These are phyloP conservation scores for Metarhizium rileyi DNA, from an alignment of 2,329 filamentous ascomycete genomes.

Conservation along the genomic window DNA sequence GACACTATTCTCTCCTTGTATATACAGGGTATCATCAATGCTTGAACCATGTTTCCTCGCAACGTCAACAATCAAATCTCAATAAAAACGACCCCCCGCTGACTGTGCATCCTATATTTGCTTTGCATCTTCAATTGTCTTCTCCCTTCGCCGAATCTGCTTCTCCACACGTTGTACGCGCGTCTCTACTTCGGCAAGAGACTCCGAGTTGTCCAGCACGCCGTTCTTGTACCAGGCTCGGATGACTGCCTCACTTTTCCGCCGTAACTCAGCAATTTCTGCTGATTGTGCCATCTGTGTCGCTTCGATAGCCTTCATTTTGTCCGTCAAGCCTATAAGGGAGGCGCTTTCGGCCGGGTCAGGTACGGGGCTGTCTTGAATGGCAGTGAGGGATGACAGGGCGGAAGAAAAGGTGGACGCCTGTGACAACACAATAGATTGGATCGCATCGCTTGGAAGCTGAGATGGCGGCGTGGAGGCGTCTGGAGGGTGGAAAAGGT, in stretches of 20 bases:
- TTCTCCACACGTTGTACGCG: slow-evolving; percentile 57
- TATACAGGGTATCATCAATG: slow-evolving; percentile 2
- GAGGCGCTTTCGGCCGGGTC: slow-evolving; percentile 44
- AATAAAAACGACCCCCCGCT: neutral
- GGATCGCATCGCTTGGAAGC: slow-evolving; percentile 40
- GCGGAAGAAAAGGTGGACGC: slow-evolving; percentile 45
- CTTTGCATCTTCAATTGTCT: slow-evolving; percentile 41
- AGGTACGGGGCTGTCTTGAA: slow-evolving; percentile 46
- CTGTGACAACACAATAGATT: slow-evolving; percentile 45
- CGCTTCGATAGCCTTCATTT: slow-evolving; percentile 51
- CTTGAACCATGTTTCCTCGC: neutral
- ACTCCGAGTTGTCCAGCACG: slow-evolving; percentile 56
- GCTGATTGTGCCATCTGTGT: slow-evolving; percentile 52
- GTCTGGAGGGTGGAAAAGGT: slow-evolving; percentile 41
- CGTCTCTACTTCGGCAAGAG: slow-evolving; percentile 62
- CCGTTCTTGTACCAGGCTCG: slow-evolving; percentile 66
- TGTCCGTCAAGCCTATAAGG: slow-evolving; percentile 48
- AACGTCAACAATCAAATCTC: neutral
- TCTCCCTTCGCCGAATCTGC: slow-evolving; percentile 54
- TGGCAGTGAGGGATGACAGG: slow-evolving; percentile 47
- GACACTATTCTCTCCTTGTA: neutral
- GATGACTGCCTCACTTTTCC: slow-evolving; percentile 51
- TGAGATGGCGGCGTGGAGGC: slow-evolving; percentile 40
- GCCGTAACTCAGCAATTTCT: slow-evolving; percentile 54
- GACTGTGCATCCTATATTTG: slow-evolving; percentile 23